A percentile compares a stretch with the other conserved stretches of the same genome.
Evolutionary conservation across 2,329 filamentous ascomycete genomes (phyloP).

Genomic region (Penicillium sp.): DNA sequence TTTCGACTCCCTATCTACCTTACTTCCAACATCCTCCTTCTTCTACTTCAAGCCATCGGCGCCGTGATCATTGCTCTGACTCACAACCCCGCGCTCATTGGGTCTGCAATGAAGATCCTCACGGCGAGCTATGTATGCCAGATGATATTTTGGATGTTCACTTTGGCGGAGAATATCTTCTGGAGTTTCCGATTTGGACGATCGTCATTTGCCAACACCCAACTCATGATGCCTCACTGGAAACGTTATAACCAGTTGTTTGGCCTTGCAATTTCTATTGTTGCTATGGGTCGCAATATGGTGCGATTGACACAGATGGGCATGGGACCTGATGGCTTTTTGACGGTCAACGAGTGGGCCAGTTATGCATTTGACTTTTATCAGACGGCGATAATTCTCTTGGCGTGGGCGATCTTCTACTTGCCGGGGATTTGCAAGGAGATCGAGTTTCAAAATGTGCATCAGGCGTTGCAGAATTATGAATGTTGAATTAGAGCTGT

Average conservation of each 20-base stretch:
- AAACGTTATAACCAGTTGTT: not conserved
- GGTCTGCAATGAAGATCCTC: not conserved
- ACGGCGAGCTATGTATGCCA: not conserved
- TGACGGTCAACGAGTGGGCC: not conserved
- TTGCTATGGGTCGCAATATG: not conserved
- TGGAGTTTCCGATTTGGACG: not conserved
- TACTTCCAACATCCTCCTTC: not conserved
- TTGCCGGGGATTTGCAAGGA: not conserved
- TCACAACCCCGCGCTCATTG: not conserved
- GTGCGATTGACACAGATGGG: not conserved
- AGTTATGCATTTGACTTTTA: not conserved
- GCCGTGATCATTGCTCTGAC: not conserved
- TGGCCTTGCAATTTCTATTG: not conserved
- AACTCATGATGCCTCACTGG: not conserved
- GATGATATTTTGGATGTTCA: not conserved
- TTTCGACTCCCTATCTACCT: not conserved
- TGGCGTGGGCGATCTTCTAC: not conserved
- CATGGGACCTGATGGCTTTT: not conserved
- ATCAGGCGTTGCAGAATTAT: not conserved
- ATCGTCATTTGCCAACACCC: not conserved
- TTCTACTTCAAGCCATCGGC: not conserved
- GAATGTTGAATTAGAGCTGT: not conserved
- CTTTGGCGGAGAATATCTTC: not conserved
- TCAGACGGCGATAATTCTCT: not conserved
- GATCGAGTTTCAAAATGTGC: not conserved